Base-by-base conservation (phyloP, 108 stramenopile species). In the Craspedostauros australis region DNA sequence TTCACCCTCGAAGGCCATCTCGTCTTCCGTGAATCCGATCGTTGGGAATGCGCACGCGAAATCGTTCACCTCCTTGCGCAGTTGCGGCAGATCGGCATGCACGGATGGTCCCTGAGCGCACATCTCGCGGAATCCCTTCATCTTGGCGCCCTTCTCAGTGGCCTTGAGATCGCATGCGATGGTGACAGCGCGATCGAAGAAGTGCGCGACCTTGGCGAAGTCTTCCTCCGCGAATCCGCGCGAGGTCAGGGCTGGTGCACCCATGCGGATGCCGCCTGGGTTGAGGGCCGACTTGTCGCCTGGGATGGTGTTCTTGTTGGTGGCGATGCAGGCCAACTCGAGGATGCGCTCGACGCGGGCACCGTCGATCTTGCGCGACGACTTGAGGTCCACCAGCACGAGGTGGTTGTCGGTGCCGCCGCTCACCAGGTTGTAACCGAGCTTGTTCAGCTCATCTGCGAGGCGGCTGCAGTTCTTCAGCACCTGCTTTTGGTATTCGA, bases 371-470 rank as follows among this genome's bases (percentile, higher is more conserved):
- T 66, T 62, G 19, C 74, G 73, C 45, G 86, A 84, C 18, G 91
- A 68, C 72, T 97, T 99, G 51, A 99, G 77, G 75, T 99, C 93
- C 5, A 98, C 95, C 42, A 98, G 78, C 11, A 98, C 84, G 24
- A 99, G 86, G 75, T 99, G 99, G 70, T 99, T 99, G 79, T 97
- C 95, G 27, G 99, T 99, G 38, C 99, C 99, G 24, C 98, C 98
- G 58, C 88, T 87, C 14, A 99, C 99, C 37, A 99, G 75, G n/a
- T 66, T 62, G 75, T 95, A 98, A 16, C 95, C 99, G 68, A 72
- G 42, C 32, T 73, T 62, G 22, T 46, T 72, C 26, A 99, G 84
- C 50, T 82, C 76, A 9, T 82, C 62, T 1, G 94, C 76, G 28
- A 98, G 55, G 5, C 81, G 64, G 16, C 78, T 39, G 54, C 79